Percentiles rank a stretch among this genome's conserved stretches.
Evolutionary conservation across 2,329 filamentous ascomycete species (phyloP).

Genomic region (Neofusicoccum umdonicola): DNA sequence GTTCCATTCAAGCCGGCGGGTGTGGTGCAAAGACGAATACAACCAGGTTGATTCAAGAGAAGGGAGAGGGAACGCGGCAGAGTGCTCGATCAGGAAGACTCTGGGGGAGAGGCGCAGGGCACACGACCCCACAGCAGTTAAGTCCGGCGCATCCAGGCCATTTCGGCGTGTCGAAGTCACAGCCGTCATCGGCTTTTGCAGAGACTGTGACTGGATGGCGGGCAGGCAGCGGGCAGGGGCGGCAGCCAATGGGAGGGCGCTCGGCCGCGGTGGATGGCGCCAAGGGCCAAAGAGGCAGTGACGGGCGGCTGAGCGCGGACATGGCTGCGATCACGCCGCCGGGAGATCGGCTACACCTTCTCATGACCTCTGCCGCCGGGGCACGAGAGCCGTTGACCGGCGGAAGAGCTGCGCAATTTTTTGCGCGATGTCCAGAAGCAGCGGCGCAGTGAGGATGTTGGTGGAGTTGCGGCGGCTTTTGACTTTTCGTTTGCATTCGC

Average conservation of each 20-base stretch:
- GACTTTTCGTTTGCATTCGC: not conserved
- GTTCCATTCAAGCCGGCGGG: not conserved
- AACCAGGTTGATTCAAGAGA: not conserved
- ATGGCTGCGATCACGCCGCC: not conserved
- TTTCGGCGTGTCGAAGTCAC: not conserved
- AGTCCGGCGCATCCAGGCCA: not conserved
- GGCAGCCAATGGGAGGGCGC: not conserved
- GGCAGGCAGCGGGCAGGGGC: not conserved
- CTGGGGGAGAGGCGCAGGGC: constrained; percentile 10
- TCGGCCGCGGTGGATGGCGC: not conserved
- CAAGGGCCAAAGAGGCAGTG: not conserved
- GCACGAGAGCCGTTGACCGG: not conserved
- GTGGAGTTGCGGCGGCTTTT: not conserved
- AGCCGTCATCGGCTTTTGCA: constrained; percentile 2
- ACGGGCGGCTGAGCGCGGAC: not conserved
- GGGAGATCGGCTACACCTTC: constrained; percentile 8
- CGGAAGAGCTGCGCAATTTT: not conserved
- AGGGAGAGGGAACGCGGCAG: not conserved
- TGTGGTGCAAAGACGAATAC: not conserved
- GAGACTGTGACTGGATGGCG: not conserved
- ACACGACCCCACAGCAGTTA: not conserved
- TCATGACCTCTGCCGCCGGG: not conserved
- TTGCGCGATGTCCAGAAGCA: too few relatives aligned
- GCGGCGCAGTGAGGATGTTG: not conserved
- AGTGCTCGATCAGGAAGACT: not conserved